Conservation (phyloP, 192 early-diverging fungal species). For the Coemansia sp. region DNA sequence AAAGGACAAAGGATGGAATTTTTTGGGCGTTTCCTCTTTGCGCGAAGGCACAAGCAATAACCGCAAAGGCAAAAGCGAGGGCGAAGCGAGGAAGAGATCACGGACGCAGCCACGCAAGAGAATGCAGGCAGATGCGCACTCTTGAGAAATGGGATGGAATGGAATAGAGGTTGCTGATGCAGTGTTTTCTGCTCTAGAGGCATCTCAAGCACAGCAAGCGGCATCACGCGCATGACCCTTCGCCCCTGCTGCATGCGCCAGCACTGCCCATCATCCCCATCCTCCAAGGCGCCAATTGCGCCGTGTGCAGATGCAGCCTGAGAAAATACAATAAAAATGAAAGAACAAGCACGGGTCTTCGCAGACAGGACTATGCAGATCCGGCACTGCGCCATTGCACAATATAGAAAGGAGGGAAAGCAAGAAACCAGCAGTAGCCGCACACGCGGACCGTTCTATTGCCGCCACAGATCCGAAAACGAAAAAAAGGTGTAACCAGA, state of each 20-base stretch:
- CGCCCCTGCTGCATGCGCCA: neutral
- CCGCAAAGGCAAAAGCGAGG: too few relatives aligned
- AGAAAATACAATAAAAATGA: constrained; percentile 2
- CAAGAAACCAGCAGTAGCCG: too few relatives aligned
- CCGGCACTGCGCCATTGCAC: too few relatives aligned
- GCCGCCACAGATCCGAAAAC: neutral
- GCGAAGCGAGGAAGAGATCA: neutral
- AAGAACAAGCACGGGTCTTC: neutral
- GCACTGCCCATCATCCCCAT: neutral
- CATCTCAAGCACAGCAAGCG: neutral
- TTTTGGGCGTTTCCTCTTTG: too few relatives aligned
- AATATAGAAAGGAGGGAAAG: too few relatives aligned
- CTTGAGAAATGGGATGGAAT: neutral
- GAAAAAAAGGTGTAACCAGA: neutral
- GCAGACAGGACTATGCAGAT: too few relatives aligned
- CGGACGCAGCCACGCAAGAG: neutral
- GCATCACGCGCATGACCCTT: neutral
- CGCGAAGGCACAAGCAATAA: too few relatives aligned
- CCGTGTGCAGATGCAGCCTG: neutral
- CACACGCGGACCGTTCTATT: neutral
- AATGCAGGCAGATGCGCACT: neutral
- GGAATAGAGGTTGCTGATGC: too few relatives aligned
- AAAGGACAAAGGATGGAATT: neutral
- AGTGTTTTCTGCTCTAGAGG: neutral
- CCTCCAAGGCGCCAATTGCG: neutral